These are phyloP conservation scores for Neurospora intermedia DNA, from an alignment of 495 filamentous ascomycete genomes.

Conservation along the genomic window DNA sequence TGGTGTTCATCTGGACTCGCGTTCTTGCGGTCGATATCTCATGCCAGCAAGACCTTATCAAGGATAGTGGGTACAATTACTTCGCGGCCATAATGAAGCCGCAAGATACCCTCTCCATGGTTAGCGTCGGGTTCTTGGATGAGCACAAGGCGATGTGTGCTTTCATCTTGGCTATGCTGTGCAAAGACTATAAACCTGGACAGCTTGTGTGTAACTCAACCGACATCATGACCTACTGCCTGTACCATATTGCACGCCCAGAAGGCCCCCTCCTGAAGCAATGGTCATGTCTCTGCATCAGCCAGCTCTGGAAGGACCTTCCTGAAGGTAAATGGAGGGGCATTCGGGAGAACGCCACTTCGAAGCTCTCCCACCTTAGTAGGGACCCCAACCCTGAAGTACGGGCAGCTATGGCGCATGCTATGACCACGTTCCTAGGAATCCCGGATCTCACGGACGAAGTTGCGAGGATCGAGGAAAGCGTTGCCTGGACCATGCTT, in stretches of 20 bases:
- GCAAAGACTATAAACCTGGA: slow-evolving; percentile 82
- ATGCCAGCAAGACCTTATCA: slow-evolving; percentile 84
- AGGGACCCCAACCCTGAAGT: slow-evolving; percentile 94
- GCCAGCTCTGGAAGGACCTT: slow-evolving; percentile 85
- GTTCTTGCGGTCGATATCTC: slow-evolving; percentile 91
- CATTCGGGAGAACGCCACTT: slow-evolving; percentile 69
- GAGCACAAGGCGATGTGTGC: slow-evolving; percentile 99
- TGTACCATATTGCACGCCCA: slow-evolving; percentile 68
- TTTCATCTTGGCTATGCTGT: slow-evolving; percentile 94
- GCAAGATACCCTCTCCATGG: slow-evolving; percentile 66
- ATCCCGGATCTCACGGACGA: slow-evolving; percentile 89
- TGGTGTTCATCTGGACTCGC: slow-evolving; percentile 99
- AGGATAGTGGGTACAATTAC: slow-evolving; percentile 94
- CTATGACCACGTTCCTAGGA: slow-evolving; percentile 84
- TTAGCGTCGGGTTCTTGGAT: slow-evolving; percentile 70
- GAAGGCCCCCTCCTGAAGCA: slow-evolving; percentile 84
- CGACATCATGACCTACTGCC: slow-evolving; percentile 74
- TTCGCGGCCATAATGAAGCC: slow-evolving; percentile 87
- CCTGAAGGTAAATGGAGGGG: slow-evolving; percentile 91
- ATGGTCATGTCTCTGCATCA: slow-evolving; percentile 94
- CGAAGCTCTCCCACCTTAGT: slow-evolving; percentile 66
- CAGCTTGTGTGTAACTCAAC: slow-evolving; percentile 79
- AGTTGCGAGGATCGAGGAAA: slow-evolving; percentile 81
- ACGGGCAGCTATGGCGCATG: slow-evolving; percentile 82
- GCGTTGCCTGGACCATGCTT: slow-evolving; percentile 71